Evolutionary conservation across 1,139 yeast genomes (phyloP).

Genomic region (Hemisphaericaspora xylofermentans): DNA sequence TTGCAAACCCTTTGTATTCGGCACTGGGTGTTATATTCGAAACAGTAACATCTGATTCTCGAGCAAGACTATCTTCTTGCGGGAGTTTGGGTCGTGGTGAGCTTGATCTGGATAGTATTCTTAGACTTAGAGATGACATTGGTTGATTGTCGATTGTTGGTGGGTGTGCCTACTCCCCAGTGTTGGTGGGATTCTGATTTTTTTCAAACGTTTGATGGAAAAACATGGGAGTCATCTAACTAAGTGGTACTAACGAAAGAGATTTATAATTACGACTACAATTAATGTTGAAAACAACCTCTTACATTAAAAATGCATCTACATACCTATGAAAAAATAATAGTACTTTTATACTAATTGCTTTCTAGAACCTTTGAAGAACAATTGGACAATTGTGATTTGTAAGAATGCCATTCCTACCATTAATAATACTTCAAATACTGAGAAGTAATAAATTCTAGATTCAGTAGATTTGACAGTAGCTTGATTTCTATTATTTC

Average conservation of each 20-base stretch:
- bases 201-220: neutral
- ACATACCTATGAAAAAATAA: neutral
- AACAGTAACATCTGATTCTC: constrained; percentile 75
- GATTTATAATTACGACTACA: too few relatives aligned
- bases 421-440: constrained; percentile 78
- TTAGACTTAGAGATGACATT: constrained; percentile 3
- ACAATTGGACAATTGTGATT: constrained; percentile 78
- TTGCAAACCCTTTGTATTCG: constrained; percentile 80
- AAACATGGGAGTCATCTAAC: too few relatives aligned
- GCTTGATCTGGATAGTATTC: constrained; percentile 9
- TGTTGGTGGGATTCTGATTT: neutral
- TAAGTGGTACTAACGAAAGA: too few relatives aligned
- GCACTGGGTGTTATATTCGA: constrained; percentile 67
- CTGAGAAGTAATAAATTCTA: constrained; percentile 83
- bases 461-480: constrained; percentile 86
- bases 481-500: constrained; percentile 87
- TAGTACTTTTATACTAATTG: constrained; percentile 55
- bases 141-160: neutral
- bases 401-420: constrained; percentile 85
- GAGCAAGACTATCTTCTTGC: constrained; percentile 56
- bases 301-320: neutral
- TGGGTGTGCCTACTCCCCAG: neutral
- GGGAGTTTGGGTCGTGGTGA: constrained; percentile 10
- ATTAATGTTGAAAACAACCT: too few relatives aligned
- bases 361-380: constrained; percentile 82